phyloP scores from a whole-genome alignment of 768 basidiomycete genomes.

The Postia placenta region DNA sequence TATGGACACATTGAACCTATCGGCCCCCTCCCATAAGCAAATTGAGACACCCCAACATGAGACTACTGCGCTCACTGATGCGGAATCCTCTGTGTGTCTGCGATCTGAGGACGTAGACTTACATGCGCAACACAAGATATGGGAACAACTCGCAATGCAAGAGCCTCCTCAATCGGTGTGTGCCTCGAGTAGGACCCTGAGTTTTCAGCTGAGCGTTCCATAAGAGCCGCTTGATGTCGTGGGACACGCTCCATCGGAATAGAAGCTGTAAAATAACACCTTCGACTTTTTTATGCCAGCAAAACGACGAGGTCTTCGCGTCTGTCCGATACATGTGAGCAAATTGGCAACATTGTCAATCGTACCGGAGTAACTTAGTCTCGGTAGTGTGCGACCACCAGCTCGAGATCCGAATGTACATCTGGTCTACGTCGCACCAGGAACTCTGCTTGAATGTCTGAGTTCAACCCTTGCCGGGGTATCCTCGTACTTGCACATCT shows the following conservation, averaged over 20 bases:
- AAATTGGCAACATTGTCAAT: neutral
- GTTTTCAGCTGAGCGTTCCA: too few species aligned
- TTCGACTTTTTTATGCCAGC: conserved; percentile 67
- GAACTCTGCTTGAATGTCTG: conserved; percentile 47
- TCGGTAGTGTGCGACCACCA: conserved; percentile 42
- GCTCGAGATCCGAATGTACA: conserved; percentile 32
- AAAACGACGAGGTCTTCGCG: conserved; percentile 44
- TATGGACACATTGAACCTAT: conserved; percentile 45
- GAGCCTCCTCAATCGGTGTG: too few species aligned
- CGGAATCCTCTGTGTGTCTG: too few species aligned
- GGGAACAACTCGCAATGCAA: too few species aligned
- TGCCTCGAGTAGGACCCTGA: too few species aligned
- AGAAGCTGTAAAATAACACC: conserved; percentile 26
- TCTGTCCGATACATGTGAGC: conserved; percentile 59
- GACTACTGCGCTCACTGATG: too few species aligned
- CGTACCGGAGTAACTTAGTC: neutral
- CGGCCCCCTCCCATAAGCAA: neutral
- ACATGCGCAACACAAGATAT: too few species aligned
- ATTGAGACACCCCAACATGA: neutral
- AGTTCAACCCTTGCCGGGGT: conserved; percentile 56
- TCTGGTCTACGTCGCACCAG: conserved; percentile 38
- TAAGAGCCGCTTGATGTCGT: conserved; percentile 40
- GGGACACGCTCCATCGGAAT: conserved; percentile 49
- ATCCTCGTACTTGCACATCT: conserved; percentile 60
- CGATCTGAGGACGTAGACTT: too few species aligned